Conservation (phyloP, 192 early-diverging fungal genomes). For the Coemansia erecta region DNA sequence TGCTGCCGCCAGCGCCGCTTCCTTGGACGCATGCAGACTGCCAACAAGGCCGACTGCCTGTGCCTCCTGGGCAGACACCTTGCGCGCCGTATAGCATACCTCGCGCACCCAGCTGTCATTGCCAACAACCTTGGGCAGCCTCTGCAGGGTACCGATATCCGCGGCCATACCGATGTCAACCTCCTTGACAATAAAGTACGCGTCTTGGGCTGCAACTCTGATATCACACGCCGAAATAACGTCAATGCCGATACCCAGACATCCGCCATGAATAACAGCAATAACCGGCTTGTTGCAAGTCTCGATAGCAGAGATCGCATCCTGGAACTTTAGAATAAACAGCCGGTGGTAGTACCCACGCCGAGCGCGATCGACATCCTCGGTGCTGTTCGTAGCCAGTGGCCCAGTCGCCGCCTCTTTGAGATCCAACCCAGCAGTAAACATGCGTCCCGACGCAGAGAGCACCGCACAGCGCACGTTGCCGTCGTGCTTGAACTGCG, state of each 20-base stretch:
- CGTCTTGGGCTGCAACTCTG: conserved; percentile 72
- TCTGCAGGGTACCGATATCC: conserved; percentile 91
- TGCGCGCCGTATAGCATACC: conserved; percentile 80
- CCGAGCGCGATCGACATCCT: conserved; percentile 30
- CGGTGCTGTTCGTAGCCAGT: conserved; percentile 11
- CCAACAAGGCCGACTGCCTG: conserved; percentile 60
- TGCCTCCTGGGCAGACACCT: conserved; percentile 66
- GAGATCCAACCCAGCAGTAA: conserved; percentile 91
- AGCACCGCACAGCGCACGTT: conserved; percentile 76
- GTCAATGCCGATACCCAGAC: conserved; percentile 87
- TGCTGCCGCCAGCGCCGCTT: conserved; percentile 48
- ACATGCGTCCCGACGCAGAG: conserved; percentile 70
- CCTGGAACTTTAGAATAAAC: conserved; percentile 58
- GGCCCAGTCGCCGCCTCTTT: conserved; percentile 39
- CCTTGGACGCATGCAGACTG: conserved; percentile 44
- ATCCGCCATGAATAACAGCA: conserved; percentile 78
- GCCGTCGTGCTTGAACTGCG: conserved; percentile 56
- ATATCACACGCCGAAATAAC: conserved; percentile 92
- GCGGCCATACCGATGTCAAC: conserved; percentile 93
- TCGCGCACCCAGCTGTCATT: conserved; percentile 92
- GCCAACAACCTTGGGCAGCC: conserved; percentile 91
- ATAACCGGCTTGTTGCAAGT: conserved; percentile 85
- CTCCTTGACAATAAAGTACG: conserved; percentile 86
- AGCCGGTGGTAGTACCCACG: conserved; percentile 50
- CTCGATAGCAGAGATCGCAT: conserved; percentile 76